Percentiles rank a stretch among this genome's conserved stretches.
These are phyloP conservation scores for Crithidia expoeki DNA, from an alignment of 208 protist species.

Conservation along the genomic window DNA sequence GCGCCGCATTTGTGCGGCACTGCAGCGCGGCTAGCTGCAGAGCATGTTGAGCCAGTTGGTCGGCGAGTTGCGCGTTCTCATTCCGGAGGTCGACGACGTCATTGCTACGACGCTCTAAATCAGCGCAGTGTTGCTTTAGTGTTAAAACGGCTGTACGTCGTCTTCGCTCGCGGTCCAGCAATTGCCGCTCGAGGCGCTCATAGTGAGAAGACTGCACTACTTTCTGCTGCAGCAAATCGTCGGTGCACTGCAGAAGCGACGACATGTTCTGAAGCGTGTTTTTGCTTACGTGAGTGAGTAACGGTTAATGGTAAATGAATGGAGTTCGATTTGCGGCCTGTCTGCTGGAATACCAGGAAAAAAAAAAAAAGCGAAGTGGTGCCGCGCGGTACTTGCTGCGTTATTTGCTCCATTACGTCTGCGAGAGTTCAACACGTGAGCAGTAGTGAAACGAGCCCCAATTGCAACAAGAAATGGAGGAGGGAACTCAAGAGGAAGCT, in stretches of 20 bases:
- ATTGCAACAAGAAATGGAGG: no score
- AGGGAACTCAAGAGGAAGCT: no score
- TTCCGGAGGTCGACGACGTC: constrained; percentile 61
- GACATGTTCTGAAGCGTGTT: constrained; percentile 32
- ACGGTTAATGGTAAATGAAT: no score
- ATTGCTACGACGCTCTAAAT: constrained; percentile 54
- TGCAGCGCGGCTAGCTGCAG: constrained; percentile 59
- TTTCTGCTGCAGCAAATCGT: constrained; percentile 79
- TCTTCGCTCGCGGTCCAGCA: constrained; percentile 61
- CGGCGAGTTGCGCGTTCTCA: constrained; percentile 38
- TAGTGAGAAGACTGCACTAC: constrained; percentile 67
- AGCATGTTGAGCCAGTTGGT: constrained; percentile 55
- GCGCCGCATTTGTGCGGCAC: constrained; percentile 23
- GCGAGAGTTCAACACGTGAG: no score
- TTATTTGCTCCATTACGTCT: no score
- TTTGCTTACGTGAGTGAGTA: constrained; percentile 1
- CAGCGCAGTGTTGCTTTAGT: constrained; percentile 58
- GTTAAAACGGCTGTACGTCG: constrained; percentile 44
- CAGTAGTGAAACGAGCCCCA: no score
- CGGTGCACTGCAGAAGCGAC: constrained; percentile 67
- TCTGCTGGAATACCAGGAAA: neutral
- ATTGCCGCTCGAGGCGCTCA: constrained; percentile 63
- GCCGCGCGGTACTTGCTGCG: no score
- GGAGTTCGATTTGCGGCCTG: neutral
- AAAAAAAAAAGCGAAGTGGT: no score